phyloP scores from a whole-genome alignment of 192 early-diverging fungal genomes.

The Umbelopsis vinacea region DNA sequence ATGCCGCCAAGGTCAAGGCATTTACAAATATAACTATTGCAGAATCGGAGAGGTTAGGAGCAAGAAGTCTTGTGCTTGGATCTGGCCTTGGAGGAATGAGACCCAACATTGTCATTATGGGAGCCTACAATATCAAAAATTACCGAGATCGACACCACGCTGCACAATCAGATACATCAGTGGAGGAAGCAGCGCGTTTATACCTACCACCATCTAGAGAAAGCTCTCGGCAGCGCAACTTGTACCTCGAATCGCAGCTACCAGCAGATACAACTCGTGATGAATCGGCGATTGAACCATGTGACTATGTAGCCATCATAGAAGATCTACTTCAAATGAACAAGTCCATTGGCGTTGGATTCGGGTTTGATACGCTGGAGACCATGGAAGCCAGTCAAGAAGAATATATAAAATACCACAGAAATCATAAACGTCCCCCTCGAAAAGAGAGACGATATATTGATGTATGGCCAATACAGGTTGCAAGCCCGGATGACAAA shows the following conservation, averaged over 20 bases:
- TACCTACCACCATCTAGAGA: conserved; percentile 5
- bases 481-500: conserved; percentile 46
- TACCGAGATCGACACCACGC: conserved; percentile 35
- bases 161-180: neutral
- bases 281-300: conserved; percentile 58
- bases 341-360: conserved; percentile 71
- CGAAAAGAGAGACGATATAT: conserved; percentile 58
- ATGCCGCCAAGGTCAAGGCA: conserved; percentile 63
- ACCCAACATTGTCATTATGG: conserved; percentile 70
- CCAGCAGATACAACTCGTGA: conserved; percentile 61
- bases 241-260: conserved; percentile 44
- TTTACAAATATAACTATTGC: conserved; percentile 66
- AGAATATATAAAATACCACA: conserved; percentile 21
- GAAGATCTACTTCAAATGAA: conserved; percentile 68
- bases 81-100: conserved; percentile 72
- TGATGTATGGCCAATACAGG: conserved; percentile 77
- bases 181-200: too few relatives aligned
- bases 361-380: conserved; percentile 63
- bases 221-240: conserved; percentile 12
- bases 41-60: conserved; percentile 51
- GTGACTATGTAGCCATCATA: conserved; percentile 72
- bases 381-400: conserved; percentile 35
- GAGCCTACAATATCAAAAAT: conserved; percentile 46
- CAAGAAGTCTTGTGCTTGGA: conserved; percentile 60
- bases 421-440: neutral